Base-by-base conservation (phyloP, 352 stramenopile genomes). In the Phytophthora nicotianae region DNA sequence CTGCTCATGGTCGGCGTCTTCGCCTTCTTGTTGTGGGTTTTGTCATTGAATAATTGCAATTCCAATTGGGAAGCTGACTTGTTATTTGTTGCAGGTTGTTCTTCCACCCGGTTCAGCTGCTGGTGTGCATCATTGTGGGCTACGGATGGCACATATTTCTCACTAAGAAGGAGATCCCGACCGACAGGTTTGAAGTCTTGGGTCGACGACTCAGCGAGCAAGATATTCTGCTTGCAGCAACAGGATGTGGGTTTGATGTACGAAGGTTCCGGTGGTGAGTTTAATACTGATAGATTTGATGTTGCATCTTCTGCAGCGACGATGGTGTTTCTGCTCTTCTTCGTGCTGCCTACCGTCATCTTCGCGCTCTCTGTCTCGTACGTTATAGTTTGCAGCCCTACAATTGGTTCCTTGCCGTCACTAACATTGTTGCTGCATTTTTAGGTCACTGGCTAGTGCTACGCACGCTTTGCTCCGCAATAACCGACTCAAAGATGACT, bases 281-380 rank as follows among this genome's bases (percentile, higher is more conserved):
- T 14, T 40, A 26, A 23, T 54, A 6, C 40, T 71, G 50, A 64
- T 19, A 11, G 21, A 38, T 35, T 52, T 24, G 61, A 16, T 60
- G n/a, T 20, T 27, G 48, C 37, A 10, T 42, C 62, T 32, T 50
- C 2, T 46, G 24, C 59, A 89, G 81, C 79, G 16, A 89, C 81
- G 10, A 73, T 86, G 55, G 74, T 90, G 38, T 90, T 90, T 54
- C 64, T 90, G 29, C 69, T 90, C 20, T 88, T 89, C 69, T 89
- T 89, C 65, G 84, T 90, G 37, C 62, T 90, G 19, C 81, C 81
- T 19, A 85, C 72, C 8, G 83, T 90, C 49, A 58, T 90, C 50
- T 88, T 90, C 51, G 80, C 79, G 43, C 59, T 90, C 8, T 88
- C 81, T 16, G 71, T 80, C 52, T 86, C 75, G 81, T 90, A 73